Evolutionary conservation across 225 moss, liverwort and hornwort genomes (phyloP), one percentile per base, ranked within the genome.

Genomic region (Physcomitrium patens): DNA sequence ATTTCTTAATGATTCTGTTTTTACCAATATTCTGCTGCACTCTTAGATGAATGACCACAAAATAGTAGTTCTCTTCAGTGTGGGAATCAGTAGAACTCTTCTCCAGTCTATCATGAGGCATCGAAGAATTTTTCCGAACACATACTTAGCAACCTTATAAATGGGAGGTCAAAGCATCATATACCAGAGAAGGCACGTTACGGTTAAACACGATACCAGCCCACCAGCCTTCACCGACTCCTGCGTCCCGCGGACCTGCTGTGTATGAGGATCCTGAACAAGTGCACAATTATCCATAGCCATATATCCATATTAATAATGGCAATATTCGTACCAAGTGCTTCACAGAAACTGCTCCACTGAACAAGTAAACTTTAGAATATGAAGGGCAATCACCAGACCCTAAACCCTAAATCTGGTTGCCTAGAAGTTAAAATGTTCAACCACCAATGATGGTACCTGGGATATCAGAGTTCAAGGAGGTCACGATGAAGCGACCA

Each of bases 211-310:
- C 90, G 28, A 94, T 65, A 81, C 92, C 94, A 72, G 92, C 94
- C 94, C 94, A 94, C 85, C 94, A 83, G 70, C 94, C 89, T 72
- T 94, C 94, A 60, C 94, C 94, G 52, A 92, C 83, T 61, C 94
- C 94, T 41, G 74, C 78, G 76, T 92, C 92, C 75, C 82, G 85
- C 42, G 94, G 94, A 78, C 82, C 84, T 42, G 90, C 86, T 54
- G 94, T 87, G 65, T 94, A 94, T 37, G 89, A 89, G 70, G 81
- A 82, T 68, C 81, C 92, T 90, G 76, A 26, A 82, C 8, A 72
- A 73, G 72, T 28, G 60, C 68, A 72, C 64, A 15, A 53, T 44
- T 11, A 37, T 37, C 31, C 31, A 37, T 4, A 37, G 31, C 31
- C 31, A 7, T 7, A 37, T 7, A 37, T 37, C 31, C 31, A 37